phyloP scores from a whole-genome alignment of 176 grass and related monocot species.

The Luzula sylvatica region DNA sequence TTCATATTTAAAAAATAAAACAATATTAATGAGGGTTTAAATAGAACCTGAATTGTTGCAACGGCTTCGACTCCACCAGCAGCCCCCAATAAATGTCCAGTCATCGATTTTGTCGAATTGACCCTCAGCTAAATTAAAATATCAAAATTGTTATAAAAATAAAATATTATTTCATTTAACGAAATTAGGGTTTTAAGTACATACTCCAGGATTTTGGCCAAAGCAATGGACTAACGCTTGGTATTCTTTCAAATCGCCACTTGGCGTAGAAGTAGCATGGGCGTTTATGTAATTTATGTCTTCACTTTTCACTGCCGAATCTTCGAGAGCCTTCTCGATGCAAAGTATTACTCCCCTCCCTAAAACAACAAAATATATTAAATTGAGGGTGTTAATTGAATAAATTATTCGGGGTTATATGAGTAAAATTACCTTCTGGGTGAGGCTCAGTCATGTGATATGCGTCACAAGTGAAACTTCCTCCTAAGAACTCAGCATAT shows the following conservation, averaged over 20 bases:
- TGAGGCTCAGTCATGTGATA: conserved; percentile 99
- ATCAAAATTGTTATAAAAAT: neutral
- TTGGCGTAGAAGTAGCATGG: conserved; percentile 91
- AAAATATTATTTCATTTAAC: neutral
- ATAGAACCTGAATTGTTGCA: conserved; percentile 67
- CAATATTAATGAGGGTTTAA: no score
- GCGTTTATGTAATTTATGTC: conserved; percentile 98
- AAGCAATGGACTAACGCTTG: conserved; percentile 85
- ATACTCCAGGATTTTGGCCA: conserved; percentile 71
- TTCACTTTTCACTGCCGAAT: conserved; percentile 78
- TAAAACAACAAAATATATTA: conserved; percentile 12
- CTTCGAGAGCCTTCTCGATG: conserved; percentile 81
- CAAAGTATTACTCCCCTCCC: conserved; percentile 83
- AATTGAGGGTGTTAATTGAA: neutral
- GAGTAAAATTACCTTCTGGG: conserved; percentile 60
- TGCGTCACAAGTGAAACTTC: conserved; percentile 98
- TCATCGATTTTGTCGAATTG: conserved; percentile 99
- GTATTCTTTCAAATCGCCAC: conserved; percentile 92
- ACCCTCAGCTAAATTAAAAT: conserved; percentile 51
- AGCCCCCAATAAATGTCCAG: conserved; percentile 88
- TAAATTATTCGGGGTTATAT: neutral
- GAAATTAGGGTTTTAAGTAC: neutral
- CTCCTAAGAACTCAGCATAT: conserved; percentile 95
- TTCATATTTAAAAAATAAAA: no score
- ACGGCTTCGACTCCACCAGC: conserved; percentile 96